Conservation (phyloP, 2,329 filamentous ascomycete species). For the Tolypocladium sp. region DNA sequence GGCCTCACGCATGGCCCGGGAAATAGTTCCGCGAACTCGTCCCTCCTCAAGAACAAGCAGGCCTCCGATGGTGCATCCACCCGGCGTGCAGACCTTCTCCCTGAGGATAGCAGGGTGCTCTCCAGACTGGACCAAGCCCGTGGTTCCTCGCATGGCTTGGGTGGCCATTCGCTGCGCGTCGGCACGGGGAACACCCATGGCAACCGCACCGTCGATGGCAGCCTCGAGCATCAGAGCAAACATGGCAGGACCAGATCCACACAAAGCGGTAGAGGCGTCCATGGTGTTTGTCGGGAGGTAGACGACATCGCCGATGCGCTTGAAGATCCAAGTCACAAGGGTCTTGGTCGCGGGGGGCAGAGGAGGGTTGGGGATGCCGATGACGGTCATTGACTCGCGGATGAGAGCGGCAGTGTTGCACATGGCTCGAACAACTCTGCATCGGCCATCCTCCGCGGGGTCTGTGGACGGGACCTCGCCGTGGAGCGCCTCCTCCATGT, state of each 20-base stretch:
- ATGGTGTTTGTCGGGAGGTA: constrained; percentile 58
- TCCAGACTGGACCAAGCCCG: constrained; percentile 57
- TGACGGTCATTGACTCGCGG: constrained; percentile 74
- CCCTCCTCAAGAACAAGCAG: constrained; percentile 67
- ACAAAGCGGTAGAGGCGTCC: constrained; percentile 66
- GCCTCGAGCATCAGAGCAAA: constrained; percentile 69
- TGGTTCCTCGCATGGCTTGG: constrained; percentile 68
- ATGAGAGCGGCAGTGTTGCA: constrained; percentile 77
- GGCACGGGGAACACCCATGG: constrained; percentile 64
- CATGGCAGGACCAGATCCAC: constrained; percentile 67
- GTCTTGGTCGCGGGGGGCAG: constrained; percentile 41
- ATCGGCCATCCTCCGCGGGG: constrained; percentile 37
- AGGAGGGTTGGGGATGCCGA: constrained; percentile 53
- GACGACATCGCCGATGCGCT: constrained; percentile 60
- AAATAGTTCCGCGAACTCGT: constrained; percentile 55
- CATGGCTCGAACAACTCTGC: constrained; percentile 68
- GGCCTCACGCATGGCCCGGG: constrained; percentile 61
- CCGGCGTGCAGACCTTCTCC: constrained; percentile 70
- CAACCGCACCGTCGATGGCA: constrained; percentile 66
- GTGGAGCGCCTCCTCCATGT: constrained; percentile 59
- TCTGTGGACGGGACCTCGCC: constrained; percentile 38
- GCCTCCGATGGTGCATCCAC: constrained; percentile 70
- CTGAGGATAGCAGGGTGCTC: constrained; percentile 68
- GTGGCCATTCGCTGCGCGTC: constrained; percentile 72
- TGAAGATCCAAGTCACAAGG: constrained; percentile 70